Evolutionary conservation across 2,329 filamentous ascomycete genomes (phyloP).

Genomic region (Fusarium nisikadoi): DNA sequence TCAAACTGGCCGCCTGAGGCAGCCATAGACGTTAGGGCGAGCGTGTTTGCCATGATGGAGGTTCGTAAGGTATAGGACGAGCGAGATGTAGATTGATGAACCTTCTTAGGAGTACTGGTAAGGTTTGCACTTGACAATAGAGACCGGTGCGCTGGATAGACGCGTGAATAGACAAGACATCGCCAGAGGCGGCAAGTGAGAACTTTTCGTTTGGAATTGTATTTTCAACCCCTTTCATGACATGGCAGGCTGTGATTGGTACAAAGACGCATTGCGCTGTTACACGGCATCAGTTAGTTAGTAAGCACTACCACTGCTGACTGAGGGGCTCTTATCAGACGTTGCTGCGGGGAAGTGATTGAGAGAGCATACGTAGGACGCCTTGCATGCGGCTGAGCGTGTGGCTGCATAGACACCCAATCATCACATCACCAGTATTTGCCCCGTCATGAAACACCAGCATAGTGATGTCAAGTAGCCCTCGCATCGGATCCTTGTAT

Average conservation of each 20-base stretch:
- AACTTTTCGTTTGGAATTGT: too few relatives aligned
- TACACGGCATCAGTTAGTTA: accelerated
- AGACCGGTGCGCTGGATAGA: too few relatives aligned
- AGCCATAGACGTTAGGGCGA: accelerated
- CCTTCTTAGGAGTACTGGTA: too few relatives aligned
- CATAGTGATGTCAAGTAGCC: too few relatives aligned
- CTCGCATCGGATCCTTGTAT: too few relatives aligned
- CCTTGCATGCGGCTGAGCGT: background rate
- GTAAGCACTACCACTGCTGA: background rate
- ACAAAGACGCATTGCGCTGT: accelerated
- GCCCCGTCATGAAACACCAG: too few relatives aligned
- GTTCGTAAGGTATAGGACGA: too few relatives aligned
- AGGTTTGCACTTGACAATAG: too few relatives aligned
- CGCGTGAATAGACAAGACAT: too few relatives aligned
- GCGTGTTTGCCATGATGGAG: background rate
- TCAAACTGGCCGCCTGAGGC: accelerated
- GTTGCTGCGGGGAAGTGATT: background rate
- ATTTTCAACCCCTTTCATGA: background rate
- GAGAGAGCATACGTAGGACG: background rate
- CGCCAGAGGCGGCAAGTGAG: too few relatives aligned
- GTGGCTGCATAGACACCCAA: background rate
- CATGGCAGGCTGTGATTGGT: background rate
- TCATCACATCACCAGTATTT: too few relatives aligned
- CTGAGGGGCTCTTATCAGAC: background rate
- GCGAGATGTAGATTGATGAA: too few relatives aligned